Evolutionary conservation across 768 basidiomycete genomes (phyloP).

Genomic region (Phlegmacium glaucopus): DNA sequence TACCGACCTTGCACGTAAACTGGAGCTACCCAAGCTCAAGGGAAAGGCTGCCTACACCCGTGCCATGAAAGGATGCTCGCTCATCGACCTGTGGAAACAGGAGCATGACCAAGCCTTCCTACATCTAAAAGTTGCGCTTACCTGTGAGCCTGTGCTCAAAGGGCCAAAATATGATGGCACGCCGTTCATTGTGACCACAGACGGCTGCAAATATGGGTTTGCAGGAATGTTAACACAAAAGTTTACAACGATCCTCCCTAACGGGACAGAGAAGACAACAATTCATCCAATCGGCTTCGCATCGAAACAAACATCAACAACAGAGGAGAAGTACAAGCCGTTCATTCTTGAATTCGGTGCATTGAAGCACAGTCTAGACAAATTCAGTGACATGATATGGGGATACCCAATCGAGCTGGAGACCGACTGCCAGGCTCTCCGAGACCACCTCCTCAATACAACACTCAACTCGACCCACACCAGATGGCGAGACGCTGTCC

Average conservation of each 20-base stretch:
- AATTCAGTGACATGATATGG: slow-evolving; percentile 26
- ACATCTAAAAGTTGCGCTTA: slow-evolving; percentile 22
- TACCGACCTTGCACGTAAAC: slow-evolving; percentile 19
- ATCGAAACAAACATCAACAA: slow-evolving; percentile 29
- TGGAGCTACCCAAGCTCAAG: slow-evolving; percentile 23
- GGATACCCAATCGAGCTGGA: slow-evolving; percentile 30
- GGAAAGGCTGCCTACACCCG: too few relatives aligned
- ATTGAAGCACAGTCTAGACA: slow-evolving; percentile 29
- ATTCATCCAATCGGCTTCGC: slow-evolving; percentile 29
- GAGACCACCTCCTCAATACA: slow-evolving; percentile 22
- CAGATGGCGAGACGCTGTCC: slow-evolving; percentile 30
- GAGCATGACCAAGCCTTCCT: too few relatives aligned
- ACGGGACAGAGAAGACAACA: slow-evolving; percentile 10
- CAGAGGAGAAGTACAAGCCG: slow-evolving; percentile 30
- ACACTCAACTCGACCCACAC: slow-evolving; percentile 27
- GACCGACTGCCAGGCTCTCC: slow-evolving; percentile 34
- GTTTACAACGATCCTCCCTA: slow-evolving; percentile 9
- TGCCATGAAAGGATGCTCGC: too few relatives aligned
- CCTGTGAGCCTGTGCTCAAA: slow-evolving; percentile 25
- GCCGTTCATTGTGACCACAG: slow-evolving; percentile 31
- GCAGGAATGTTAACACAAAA: slow-evolving; percentile 27
- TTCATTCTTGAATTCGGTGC: slow-evolving; percentile 34
- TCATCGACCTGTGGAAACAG: too few relatives aligned
- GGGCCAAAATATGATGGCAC: slow-evolving; percentile 26
- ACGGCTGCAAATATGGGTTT: slow-evolving; percentile 31